Conservation (phyloP, 2,329 filamentous ascomycete genomes). For the Claviceps citrina region DNA sequence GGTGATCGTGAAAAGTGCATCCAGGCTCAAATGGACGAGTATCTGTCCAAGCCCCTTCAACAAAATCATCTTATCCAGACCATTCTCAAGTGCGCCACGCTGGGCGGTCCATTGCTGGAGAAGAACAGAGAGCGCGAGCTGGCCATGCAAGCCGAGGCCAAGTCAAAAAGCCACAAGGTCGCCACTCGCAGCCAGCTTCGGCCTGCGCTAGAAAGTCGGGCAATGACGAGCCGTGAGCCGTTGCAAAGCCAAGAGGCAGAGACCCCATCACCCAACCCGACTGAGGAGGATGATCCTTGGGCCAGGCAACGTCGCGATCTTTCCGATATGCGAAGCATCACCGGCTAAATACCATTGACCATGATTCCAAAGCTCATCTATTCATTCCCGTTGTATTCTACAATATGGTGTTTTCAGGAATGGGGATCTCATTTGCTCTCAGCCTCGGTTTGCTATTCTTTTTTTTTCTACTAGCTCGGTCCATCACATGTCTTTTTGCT, state of each 20-base stretch:
- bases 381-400: constrained; percentile 11
- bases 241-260: constrained; percentile 38
- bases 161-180: constrained; percentile 26
- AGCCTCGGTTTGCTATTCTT: not conserved
- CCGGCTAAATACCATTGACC: constrained; percentile 13
- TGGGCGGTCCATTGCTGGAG: constrained; percentile 69
- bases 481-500: not conserved
- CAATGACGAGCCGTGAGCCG: constrained; percentile 54
- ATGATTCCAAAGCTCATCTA: constrained; percentile 3
- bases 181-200: constrained; percentile 21
- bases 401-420: constrained; percentile 7
- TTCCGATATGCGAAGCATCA: constrained; percentile 24
- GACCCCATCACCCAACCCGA: constrained; percentile 43
- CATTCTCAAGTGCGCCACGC: constrained; percentile 88
- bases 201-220: constrained; percentile 37
- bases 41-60: constrained; percentile 88
- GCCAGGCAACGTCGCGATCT: constrained; percentile 33
- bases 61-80: constrained; percentile 97
- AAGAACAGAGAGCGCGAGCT: constrained; percentile 51
- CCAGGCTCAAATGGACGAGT: constrained; percentile 98
- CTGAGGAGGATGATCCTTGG: constrained; percentile 30
- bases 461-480: not conserved
- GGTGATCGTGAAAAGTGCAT: constrained; percentile 97
- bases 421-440: not conserved
- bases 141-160: constrained; percentile 34